These are phyloP conservation scores for Paracamarosporium sp. DNA, from an alignment of 2,329 filamentous ascomycete species.

Conservation along the genomic window DNA sequence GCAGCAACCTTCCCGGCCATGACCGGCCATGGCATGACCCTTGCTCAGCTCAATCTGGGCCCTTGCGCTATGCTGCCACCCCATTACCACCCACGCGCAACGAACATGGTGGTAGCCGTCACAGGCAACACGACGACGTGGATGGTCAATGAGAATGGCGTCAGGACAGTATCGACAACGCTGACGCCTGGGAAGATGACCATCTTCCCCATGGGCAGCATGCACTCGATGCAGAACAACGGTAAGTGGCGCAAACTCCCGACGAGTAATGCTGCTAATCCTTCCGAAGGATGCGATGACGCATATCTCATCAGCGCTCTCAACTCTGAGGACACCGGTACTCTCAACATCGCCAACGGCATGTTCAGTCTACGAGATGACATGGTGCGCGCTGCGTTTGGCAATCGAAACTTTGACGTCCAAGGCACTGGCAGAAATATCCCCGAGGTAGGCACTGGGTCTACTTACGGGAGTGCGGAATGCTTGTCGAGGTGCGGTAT, in stretches of 20 bases:
- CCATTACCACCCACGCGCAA: slow-evolving; percentile 58
- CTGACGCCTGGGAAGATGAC: slow-evolving; percentile 57
- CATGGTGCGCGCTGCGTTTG: slow-evolving; percentile 54
- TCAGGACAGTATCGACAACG: slow-evolving; percentile 48
- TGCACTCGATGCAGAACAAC: slow-evolving; percentile 61
- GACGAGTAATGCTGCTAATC: slow-evolving; percentile 2
- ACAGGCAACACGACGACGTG: slow-evolving; percentile 58
- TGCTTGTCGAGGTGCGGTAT: slow-evolving; percentile 37
- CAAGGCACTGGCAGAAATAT: slow-evolving; percentile 40
- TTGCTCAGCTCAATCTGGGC: slow-evolving; percentile 55
- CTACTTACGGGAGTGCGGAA: slow-evolving; percentile 48
- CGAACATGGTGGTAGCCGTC: slow-evolving; percentile 58
- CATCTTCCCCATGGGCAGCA: slow-evolving; percentile 56
- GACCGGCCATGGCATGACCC: slow-evolving; percentile 55
- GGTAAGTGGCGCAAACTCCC: slow-evolving; percentile 39
- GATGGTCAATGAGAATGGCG: slow-evolving; percentile 61
- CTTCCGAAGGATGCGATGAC: slow-evolving; percentile 53
- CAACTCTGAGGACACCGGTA: slow-evolving; percentile 58
- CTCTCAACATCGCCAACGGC: slow-evolving; percentile 54
- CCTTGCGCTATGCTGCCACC: slow-evolving; percentile 61
- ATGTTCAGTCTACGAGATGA: slow-evolving; percentile 51
- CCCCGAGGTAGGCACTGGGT: slow-evolving; percentile 51
- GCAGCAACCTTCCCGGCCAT: slow-evolving; percentile 59
- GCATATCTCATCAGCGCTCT: slow-evolving; percentile 59
- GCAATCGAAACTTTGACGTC: slow-evolving; percentile 41